Conservation (phyloP, 768 basidiomycete species). For the Rhodotorula sphaerocarpa region DNA sequence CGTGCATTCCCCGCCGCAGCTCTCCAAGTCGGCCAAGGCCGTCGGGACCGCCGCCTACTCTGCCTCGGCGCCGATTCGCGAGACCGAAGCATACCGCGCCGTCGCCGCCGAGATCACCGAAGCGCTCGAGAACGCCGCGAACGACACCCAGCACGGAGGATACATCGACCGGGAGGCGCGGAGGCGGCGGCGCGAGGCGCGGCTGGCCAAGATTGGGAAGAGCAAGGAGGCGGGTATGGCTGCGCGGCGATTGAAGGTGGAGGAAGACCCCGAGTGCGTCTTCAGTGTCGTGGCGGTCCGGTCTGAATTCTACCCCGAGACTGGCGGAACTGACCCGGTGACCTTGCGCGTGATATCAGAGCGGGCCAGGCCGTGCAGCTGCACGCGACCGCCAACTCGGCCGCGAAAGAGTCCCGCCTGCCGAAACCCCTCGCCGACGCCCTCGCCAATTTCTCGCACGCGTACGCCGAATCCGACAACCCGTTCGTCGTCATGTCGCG, state of each 20-base stretch:
- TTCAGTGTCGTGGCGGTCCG: background rate
- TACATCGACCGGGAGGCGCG: conserved; percentile 73
- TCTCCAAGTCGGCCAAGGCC: conserved; percentile 74
- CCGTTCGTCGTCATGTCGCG: conserved; percentile 73
- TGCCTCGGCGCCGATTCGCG: conserved; percentile 92
- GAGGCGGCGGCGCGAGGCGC: conserved; percentile 64
- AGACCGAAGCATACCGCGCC: conserved; percentile 88
- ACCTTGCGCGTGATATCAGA: background rate
- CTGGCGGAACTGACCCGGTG: background rate
- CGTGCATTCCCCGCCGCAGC: conserved; percentile 47
- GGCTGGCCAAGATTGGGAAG: conserved; percentile 77
- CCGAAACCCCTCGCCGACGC: conserved; percentile 31
- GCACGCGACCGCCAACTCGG: conserved; percentile 69
- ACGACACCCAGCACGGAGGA: conserved; percentile 77
- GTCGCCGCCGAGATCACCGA: conserved; percentile 82
- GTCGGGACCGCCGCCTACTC: conserved; percentile 76
- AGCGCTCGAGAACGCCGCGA: conserved; percentile 85
- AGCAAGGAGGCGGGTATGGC: conserved; percentile 51
- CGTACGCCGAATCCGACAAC: conserved; percentile 88
- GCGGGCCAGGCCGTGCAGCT: conserved; percentile 78
- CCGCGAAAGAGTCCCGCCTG: conserved; percentile 69
- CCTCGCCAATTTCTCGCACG: conserved; percentile 45
- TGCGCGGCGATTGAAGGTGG: conserved; percentile 48
- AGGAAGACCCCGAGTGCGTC: conserved; percentile 72
- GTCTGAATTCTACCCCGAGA: no score